Percentiles rank a stretch among this genome's conserved stretches.
phyloP scores from a whole-genome alignment of 441 rosid species.

The Populus hybrid region DNA sequence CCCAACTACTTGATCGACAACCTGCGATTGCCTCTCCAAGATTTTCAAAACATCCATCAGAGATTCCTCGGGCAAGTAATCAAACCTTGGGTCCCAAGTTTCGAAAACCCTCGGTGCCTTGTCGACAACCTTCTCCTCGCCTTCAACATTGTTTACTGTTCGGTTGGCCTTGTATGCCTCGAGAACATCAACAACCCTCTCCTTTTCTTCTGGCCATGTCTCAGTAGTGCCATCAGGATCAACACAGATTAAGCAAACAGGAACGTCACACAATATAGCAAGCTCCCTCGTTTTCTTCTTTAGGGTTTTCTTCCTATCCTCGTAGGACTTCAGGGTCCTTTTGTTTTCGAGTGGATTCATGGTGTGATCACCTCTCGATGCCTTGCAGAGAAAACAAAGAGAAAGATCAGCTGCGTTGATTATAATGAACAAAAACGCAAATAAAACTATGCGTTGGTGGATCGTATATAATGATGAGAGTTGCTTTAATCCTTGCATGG shows the following conservation, averaged over 20 bases:
- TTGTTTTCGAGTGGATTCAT: too few relatives aligned
- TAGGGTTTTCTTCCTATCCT: background rate
- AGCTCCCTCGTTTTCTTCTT: conserved; percentile 9
- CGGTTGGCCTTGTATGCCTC: background rate
- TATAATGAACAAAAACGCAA: background rate
- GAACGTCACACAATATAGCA: background rate
- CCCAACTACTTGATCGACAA: background rate
- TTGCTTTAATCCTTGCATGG: background rate
- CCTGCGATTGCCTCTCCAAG: background rate
- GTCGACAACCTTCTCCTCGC: too few relatives aligned
- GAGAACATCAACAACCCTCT: background rate
- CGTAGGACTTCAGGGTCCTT: background rate
- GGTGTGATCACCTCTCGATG: background rate
- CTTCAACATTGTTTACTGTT: background rate
- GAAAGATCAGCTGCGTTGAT: background rate
- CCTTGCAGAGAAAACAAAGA: background rate
- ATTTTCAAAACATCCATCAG: background rate
- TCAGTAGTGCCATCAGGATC: background rate
- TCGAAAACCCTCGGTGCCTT: background rate
- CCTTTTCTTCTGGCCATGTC: background rate
- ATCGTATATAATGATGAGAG: background rate
- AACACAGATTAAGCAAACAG: background rate
- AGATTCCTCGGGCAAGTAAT: conserved; percentile 7
- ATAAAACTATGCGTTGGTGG: background rate
- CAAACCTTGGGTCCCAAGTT: conserved; percentile 6